These are phyloP conservation scores for Scleromitrula shiraiana DNA, from an alignment of 2,329 filamentous ascomycete genomes.

Conservation along the genomic window DNA sequence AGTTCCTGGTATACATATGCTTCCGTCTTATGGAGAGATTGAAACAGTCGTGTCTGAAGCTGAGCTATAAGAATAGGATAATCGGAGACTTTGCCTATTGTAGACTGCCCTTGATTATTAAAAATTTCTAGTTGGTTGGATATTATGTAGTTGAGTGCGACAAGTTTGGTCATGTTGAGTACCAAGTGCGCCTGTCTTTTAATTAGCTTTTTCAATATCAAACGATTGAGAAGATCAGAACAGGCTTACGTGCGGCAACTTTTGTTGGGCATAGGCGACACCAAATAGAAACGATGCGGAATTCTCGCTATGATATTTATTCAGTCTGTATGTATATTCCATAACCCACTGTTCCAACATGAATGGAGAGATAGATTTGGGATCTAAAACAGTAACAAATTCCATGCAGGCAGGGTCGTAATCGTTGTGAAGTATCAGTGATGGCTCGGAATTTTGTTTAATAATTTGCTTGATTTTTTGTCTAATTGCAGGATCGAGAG, in stretches of 20 bases:
- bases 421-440: background rate
- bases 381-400: background rate
- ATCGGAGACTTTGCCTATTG: background rate
- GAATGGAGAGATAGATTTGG: background rate
- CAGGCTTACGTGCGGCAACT: constrained; percentile 16
- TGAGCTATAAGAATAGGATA: constrained; percentile 19
- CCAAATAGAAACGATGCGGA: constrained; percentile 16
- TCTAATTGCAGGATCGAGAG: constrained; percentile 3
- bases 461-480: background rate
- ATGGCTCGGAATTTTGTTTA: background rate
- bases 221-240: background rate
- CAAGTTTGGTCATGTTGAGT: constrained; percentile 5
- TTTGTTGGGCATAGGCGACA: constrained; percentile 20
- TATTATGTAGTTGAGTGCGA: constrained; percentile 17
- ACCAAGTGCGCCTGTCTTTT: constrained; percentile 6
- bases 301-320: constrained; percentile 9
- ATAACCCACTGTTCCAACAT: constrained; percentile 24
- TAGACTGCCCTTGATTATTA: too few relatives aligned
- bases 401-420: too few relatives aligned
- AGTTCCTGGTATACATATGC: constrained; percentile 19
- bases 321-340: constrained; percentile 21
- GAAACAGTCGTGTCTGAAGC: constrained; percentile 25
- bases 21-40: constrained; percentile 18
- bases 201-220: background rate
- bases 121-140: too few relatives aligned